A percentile compares a stretch with the other conserved stretches of the same genome.
These are phyloP conservation scores for Theileria parva DNA, from an alignment of 169 alveolate genomes.

Conservation along the genomic window DNA sequence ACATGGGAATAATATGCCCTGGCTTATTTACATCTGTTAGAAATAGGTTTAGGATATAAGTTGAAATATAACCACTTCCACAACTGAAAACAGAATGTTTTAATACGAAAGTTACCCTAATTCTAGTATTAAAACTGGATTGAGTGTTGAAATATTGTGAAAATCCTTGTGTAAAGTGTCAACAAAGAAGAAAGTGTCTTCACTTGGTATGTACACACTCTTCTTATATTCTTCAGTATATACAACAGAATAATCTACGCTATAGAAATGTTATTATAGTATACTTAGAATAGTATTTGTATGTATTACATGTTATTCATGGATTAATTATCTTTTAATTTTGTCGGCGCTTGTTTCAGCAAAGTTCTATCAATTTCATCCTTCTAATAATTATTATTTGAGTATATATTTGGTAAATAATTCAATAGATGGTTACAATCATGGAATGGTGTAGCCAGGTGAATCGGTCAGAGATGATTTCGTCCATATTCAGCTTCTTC, in stretches of 20 bases:
- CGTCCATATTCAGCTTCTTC: constrained; percentile 73
- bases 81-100: constrained; percentile 22
- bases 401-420: neutral
- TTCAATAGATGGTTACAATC: constrained; percentile 57
- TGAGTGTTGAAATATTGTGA: constrained; percentile 6
- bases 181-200: constrained; percentile 72
- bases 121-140: constrained; percentile 16
- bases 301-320: neutral
- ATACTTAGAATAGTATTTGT: neutral
- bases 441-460: constrained; percentile 79
- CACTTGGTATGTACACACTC: constrained; percentile 70
- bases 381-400: constrained; percentile 16
- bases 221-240: constrained; percentile 40
- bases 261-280: neutral
- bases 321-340: constrained; percentile 7
- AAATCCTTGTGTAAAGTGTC: constrained; percentile 67
- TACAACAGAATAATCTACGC: constrained; percentile 52
- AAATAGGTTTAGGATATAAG: constrained; percentile 38
- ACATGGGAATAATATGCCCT: constrained; percentile 17
- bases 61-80: constrained; percentile 67
- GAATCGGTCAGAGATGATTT: constrained; percentile 76
- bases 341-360: constrained; percentile 26
- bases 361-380: constrained; percentile 64
- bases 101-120: constrained; percentile 10
- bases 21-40: neutral